Base-by-base conservation (phyloP, 345 rosid genomes). In the Aurinia saxatilis region DNA sequence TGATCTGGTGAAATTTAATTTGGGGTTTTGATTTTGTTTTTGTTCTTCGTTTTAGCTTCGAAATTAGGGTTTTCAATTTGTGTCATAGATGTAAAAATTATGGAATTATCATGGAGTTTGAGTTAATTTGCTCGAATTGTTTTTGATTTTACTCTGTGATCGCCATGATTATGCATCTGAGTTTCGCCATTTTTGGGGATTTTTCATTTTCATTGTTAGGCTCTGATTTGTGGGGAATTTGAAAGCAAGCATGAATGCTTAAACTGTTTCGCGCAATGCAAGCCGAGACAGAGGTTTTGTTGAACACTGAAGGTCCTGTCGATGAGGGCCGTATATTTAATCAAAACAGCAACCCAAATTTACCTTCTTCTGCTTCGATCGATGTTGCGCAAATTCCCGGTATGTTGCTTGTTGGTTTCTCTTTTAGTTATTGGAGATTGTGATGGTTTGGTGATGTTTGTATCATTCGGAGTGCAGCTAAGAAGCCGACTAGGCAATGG, bases 401-500 rank as follows among this genome's bases (percentile, higher is more conserved):
- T 90, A 70, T 72, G 80, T 36, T 67, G 13, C 2, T 38, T 10
- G 34, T 25, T 3, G 57, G 54, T 34, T 50, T 36, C 5, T 18
- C 17, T 67, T n/a, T 58, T 16, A 19, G 48, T 21, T 52, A 44
- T 42, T 45, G 31, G 30, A 44, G 25, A 25, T n/a, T 41, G 53
- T 21, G 8, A 23, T 34, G 50, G 35, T 19, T 57, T 68, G 40
- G 46, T 38, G 9, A 66, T 41, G 46, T 55, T 9, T 58, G 41
- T 68, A 13, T 31, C 7, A 40, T 73, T 23, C 11, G 12, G 31
- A 41, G 50, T 71, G 77, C 78, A 88, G 99, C 68, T 21, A 95
- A 88, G 78, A 90, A 74, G 71, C 84, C 95, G 17, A 93, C 97
- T 19, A 71, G 98, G 56, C 96, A 95, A 61, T 95, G 99, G 99